These are phyloP conservation scores for Lactarius sanguifluus DNA, from an alignment of 768 basidiomycete species.

Conservation along the genomic window DNA sequence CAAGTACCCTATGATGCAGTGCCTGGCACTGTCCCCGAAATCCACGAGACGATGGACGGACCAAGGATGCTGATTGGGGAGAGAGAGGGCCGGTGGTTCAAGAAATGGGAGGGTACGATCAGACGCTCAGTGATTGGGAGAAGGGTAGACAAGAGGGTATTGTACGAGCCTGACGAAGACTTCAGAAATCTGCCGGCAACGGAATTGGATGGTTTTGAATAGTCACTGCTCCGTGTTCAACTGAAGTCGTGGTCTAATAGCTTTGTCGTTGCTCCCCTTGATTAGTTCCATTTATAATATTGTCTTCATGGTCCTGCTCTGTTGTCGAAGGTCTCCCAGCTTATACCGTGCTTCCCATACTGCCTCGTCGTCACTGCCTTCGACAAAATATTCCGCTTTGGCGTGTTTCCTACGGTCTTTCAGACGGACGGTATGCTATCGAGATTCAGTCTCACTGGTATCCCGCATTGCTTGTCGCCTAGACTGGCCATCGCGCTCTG, in stretches of 20 bases:
- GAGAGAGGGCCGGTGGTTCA: conserved; percentile 78
- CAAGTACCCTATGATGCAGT: conserved; percentile 5
- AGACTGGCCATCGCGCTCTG: conserved; percentile 29
- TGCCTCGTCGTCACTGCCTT: conserved; percentile 50
- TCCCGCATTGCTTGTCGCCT: conserved; percentile 53
- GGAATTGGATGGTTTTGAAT: not conserved
- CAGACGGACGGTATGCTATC: conserved; percentile 48
- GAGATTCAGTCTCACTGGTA: conserved; percentile 57
- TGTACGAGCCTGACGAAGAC: conserved; percentile 28
- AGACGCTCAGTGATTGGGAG: conserved; percentile 49
- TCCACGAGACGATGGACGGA: conserved; percentile 36
- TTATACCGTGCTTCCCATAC: conserved; percentile 52
- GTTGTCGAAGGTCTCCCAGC: not conserved
- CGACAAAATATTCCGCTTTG: conserved; percentile 59
- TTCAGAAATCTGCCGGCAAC: conserved; percentile 13
- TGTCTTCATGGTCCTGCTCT: not conserved
- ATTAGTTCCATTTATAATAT: not conserved
- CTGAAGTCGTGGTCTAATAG: conserved; percentile 18
- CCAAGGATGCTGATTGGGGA: conserved; percentile 51
- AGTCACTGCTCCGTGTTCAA: conserved; percentile 11
- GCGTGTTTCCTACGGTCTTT: conserved; percentile 37
- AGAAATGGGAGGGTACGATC: conserved; percentile 71
- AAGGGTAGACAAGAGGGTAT: conserved; percentile 19
- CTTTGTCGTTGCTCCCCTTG: conserved; percentile 23
- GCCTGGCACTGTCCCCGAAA: not conserved